Evolutionary conservation across 306 rosid genomes (phyloP).

Genomic region (Citrullus amarus): DNA sequence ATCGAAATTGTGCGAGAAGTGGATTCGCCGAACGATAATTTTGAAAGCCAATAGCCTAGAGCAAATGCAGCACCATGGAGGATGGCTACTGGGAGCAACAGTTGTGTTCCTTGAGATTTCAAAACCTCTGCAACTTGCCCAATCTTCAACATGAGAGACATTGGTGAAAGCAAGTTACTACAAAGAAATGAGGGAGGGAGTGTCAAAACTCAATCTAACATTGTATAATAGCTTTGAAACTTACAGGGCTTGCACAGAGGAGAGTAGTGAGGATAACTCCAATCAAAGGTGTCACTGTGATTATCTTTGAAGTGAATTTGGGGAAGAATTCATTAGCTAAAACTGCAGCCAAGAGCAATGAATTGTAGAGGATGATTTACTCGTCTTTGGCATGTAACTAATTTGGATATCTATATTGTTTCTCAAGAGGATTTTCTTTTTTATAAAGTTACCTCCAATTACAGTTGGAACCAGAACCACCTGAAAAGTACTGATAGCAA

Average conservation of each 20-base stretch:
- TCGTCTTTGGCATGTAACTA: not conserved
- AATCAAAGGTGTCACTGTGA: constrained; percentile 55
- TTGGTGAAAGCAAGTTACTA: constrained; percentile 6
- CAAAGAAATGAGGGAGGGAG: not conserved
- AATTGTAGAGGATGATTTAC: not conserved
- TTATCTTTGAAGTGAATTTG: constrained; percentile 79
- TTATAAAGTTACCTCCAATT: constrained; percentile 64
- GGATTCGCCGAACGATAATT: constrained; percentile 79
- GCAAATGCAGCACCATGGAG: constrained; percentile 88
- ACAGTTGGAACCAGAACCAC: constrained; percentile 86
- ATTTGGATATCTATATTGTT: not conserved
- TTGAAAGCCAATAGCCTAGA: constrained; percentile 76
- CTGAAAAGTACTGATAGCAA: constrained; percentile 88
- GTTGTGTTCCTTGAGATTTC: constrained; percentile 75
- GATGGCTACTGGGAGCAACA: constrained; percentile 68
- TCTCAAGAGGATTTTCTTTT: constrained; percentile 5
- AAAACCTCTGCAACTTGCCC: constrained; percentile 81
- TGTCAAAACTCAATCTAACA: not conserved
- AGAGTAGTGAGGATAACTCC: constrained; percentile 91
- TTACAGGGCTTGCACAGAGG: constrained; percentile 91
- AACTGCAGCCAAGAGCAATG: constrained; percentile 44
- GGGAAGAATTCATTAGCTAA: constrained; percentile 88
- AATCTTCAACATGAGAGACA: constrained; percentile 38
- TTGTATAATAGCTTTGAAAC: constrained; percentile 12
- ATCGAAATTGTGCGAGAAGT: constrained; percentile 94